Evolutionary conservation across 1,284 basidiomycete species (phyloP), one percentile per base, ranked within the genome.

Genomic region (Tylopilus sp.): DNA sequence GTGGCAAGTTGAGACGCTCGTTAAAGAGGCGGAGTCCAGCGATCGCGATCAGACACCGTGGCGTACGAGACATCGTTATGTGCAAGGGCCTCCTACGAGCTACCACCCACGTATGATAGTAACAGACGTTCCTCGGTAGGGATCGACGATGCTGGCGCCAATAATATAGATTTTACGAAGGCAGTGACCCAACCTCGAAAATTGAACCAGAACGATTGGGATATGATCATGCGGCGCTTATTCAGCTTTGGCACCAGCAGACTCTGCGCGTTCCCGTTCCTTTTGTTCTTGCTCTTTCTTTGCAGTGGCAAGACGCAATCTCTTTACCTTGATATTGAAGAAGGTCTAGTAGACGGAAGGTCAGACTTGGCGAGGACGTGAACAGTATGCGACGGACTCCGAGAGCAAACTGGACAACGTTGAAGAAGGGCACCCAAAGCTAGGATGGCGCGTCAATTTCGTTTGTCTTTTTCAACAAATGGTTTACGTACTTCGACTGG

Each of bases 251-350:
- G 45, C 26, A 36, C 49, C 31, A 36, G 60, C 49, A 34, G 55
- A 58, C 53, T 52, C 61, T 52, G 50, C 65, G 43, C 46, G 70
- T 59, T 57, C 64, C 58, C 61, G 60, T 41, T 66, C 55, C 42
- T 47, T 56, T 15, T 49, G 50, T 30, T 68, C 64, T 28, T 54
- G 56, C 30, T 80, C 74, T 57, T 77, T 79, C 63, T 74, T 78
- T 46, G 70, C 67, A 38, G 76, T 75, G n/a, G 77, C 76, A 43
- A 83, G 64, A 15, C 75, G 74, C 48, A 81, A 56, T 58, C 75
- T 75, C 73, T 89, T 90, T 54, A 83, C 71, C 48, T 78, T 78
- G 48, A 78, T 75, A 61, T 87, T 89, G 72, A 88, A 84, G 64
- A 82, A 77, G 4, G 85, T 87, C 86, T 89, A 38, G 39, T 31